Evolutionary conservation across 2,329 filamentous ascomycete genomes (phyloP), one percentile per base, ranked within the genome.

Genomic region (Knufia petricola): DNA sequence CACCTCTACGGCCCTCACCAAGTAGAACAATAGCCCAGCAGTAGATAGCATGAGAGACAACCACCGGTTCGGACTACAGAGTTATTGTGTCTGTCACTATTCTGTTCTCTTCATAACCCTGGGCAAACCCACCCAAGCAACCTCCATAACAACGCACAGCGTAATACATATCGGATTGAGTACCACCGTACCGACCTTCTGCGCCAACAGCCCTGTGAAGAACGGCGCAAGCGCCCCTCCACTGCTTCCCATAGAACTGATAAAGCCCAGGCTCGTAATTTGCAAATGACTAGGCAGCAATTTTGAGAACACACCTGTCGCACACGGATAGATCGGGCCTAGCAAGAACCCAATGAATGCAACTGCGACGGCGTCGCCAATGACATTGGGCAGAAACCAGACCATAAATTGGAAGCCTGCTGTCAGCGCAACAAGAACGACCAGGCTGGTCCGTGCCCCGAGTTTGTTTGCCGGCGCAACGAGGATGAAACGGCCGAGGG

Each of bases 251-350:
- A 69, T 59, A 3, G 65, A 65, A 46, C 62, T 64, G 49, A 68
- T 60, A 41, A 68, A 61, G 21, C 65, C 61, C 48, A 71, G 44
- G 50, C 62, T 64, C 28, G 63, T 64, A 38, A 66, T 66, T 51
- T 69, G 68, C 48, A 69, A 61, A 40, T 57, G 59, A 30, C 59
- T 58, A 15, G 65, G 64, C 23, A 69, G 57, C 15, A 64, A 49
- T 30, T 51, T 58, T 30, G 55, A 59, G 42, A 63, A 61, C 30
- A 63, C 56, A 12, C 58, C 58, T 13, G 58, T 64, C 31, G 58
- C 55, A 60, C 84, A 88, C 0, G 87, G 85, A 60, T 88, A 94
- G 3, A 94, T 74, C 0, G 87, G 86, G 0, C 87, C 87, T 0
- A 94, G 70, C 24, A 92, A 65, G 6, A 92, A 65, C 10, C 87